Evolutionary conservation across 768 basidiomycete species (phyloP).

Genomic region (Tephrocybe sp.): DNA sequence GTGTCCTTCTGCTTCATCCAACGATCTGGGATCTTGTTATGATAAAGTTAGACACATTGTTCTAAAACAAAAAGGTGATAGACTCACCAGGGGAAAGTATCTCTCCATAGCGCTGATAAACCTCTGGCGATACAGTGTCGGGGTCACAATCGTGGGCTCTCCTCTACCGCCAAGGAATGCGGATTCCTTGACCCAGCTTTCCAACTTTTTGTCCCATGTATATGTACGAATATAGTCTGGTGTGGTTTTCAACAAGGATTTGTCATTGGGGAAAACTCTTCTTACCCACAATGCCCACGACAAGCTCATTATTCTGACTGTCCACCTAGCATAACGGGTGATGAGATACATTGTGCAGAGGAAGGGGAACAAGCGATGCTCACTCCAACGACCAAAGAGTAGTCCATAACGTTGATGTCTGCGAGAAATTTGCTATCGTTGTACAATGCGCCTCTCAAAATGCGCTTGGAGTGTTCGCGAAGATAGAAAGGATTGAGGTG

Average conservation of each 20-base stretch:
- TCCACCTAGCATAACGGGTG: constrained; percentile 57
- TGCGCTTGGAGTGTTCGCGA: constrained; percentile 94
- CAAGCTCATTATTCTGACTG: constrained; percentile 82
- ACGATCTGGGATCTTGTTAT: constrained; percentile 77
- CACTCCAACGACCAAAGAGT: constrained; percentile 89
- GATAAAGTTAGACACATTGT: too few species aligned
- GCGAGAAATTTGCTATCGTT: constrained; percentile 96
- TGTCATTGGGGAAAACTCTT: constrained; percentile 12
- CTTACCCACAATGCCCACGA: constrained; percentile 95
- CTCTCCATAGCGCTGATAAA: constrained; percentile 89
- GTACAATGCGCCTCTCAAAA: constrained; percentile 84
- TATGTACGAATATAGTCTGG: constrained; percentile 93
- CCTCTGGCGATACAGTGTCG: constrained; percentile 89
- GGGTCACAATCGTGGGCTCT: constrained; percentile 96
- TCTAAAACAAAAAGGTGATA: too few species aligned
- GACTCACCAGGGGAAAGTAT: constrained; percentile 81
- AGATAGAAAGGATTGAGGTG: constrained; percentile 90
- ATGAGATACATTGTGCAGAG: not conserved
- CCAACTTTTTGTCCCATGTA: constrained; percentile 98
- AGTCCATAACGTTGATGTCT: constrained; percentile 97
- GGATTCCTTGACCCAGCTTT: constrained; percentile 98
- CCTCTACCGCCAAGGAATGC: constrained; percentile 86
- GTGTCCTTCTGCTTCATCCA: constrained; percentile 88
- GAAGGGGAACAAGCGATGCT: constrained; percentile 8
- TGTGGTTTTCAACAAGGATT: not conserved